Evolutionary conservation across 2,329 filamentous ascomycete genomes (phyloP).

Genomic region (Thyridium curvatum): DNA sequence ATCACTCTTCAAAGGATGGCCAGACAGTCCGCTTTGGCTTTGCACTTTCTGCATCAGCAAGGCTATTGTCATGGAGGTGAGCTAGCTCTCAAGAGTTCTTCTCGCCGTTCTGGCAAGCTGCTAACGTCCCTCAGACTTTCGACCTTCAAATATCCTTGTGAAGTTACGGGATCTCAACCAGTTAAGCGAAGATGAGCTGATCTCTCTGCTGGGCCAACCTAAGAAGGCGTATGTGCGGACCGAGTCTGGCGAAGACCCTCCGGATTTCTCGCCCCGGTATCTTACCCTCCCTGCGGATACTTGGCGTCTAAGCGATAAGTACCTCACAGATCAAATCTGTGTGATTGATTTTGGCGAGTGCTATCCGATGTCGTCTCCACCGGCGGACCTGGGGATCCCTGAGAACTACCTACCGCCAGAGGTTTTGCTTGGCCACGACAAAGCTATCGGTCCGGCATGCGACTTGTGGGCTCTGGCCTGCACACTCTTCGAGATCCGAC

Average conservation of each 20-base stretch:
- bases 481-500: slow-evolving; percentile 8
- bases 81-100: background rate
- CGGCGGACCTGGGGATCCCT: slow-evolving; percentile 4
- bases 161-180: slow-evolving; percentile 4
- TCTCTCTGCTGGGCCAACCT: slow-evolving; percentile 5
- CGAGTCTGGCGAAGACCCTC: slow-evolving; percentile 1
- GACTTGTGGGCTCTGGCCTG: slow-evolving; percentile 9
- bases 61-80: slow-evolving; percentile 8
- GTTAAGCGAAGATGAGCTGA: slow-evolving; percentile 4
- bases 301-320: background rate
- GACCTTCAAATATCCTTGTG: slow-evolving; percentile 7
- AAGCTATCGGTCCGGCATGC: slow-evolving; percentile 4
- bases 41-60: slow-evolving; percentile 5
- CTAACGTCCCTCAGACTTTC: slow-evolving; percentile 3
- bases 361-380: slow-evolving; percentile 2
- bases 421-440: slow-evolving; percentile 2
- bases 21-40: slow-evolving; percentile 4
- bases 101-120: background rate
- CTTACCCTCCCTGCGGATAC: slow-evolving; percentile 2
- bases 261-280: slow-evolving; percentile 2
- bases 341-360: slow-evolving; percentile 6
- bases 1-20: slow-evolving; percentile 3
- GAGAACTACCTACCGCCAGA: slow-evolving; percentile 5
- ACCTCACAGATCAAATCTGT: slow-evolving; percentile 2
- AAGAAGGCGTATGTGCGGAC: slow-evolving; percentile 2